phyloP scores from a whole-genome alignment of 768 basidiomycete genomes.

The Suillus tomentosus region DNA sequence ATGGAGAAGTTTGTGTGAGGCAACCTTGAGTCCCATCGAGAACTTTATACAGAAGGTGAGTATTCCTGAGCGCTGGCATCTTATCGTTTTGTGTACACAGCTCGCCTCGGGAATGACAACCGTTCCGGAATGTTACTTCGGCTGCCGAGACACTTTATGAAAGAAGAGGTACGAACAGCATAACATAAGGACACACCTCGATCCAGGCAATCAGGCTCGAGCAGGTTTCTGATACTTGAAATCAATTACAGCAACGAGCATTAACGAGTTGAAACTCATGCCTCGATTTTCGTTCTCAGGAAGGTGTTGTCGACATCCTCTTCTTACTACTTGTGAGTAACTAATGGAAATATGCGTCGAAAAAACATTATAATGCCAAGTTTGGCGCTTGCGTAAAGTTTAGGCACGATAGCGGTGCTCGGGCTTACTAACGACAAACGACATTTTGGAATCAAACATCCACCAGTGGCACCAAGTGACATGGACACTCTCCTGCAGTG shows the following conservation, averaged over 20 bases:
- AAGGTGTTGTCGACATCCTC: background rate
- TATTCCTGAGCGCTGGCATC: background rate
- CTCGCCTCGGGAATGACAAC: background rate
- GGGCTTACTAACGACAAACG: no score
- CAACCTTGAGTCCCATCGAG: no score
- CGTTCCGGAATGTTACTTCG: background rate
- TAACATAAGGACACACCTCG: background rate
- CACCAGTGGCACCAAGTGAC: no score
- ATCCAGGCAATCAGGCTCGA: background rate
- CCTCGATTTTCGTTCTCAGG: background rate
- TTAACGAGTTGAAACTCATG: background rate
- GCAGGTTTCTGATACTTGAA: background rate
- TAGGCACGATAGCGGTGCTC: no score
- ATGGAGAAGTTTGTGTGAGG: background rate
- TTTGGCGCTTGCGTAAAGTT: no score
- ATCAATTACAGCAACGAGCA: background rate
- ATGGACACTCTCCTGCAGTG: background rate
- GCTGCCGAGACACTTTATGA: background rate
- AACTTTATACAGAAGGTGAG: background rate
- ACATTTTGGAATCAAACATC: no score
- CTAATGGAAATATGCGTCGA: background rate
- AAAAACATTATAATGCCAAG: no score
- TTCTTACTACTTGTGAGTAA: background rate
- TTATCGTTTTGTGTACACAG: background rate
- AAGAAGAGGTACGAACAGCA: background rate